These are phyloP conservation scores for Begonia fuchsioides DNA, from an alignment of 306 rosid genomes.

Conservation along the genomic window DNA sequence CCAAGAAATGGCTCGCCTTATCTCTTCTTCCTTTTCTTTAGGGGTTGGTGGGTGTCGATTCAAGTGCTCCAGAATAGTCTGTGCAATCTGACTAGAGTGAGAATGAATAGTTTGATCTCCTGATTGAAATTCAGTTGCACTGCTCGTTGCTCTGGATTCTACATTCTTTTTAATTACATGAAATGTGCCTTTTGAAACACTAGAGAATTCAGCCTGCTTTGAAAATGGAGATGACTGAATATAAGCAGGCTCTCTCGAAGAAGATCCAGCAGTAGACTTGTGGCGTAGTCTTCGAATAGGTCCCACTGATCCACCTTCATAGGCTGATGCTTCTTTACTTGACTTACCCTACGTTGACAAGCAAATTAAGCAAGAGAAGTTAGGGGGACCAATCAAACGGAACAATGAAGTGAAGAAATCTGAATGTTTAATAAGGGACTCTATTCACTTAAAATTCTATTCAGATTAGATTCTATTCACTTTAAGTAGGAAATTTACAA, in stretches of 20 bases:
- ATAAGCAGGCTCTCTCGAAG: slow-evolving; percentile 29
- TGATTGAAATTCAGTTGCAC: slow-evolving; percentile 12
- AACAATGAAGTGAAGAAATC: background rate
- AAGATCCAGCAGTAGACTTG: slow-evolving; percentile 28
- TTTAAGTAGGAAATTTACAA: no score
- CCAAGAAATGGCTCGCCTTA: slow-evolving; percentile 50
- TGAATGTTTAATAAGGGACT: background rate
- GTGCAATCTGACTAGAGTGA: slow-evolving; percentile 62
- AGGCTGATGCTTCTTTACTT: slow-evolving; percentile 27
- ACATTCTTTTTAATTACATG: slow-evolving; percentile 20
- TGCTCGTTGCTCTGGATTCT: slow-evolving; percentile 30
- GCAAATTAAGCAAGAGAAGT: background rate
- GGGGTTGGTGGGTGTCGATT: slow-evolving; percentile 66
- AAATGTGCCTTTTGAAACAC: slow-evolving; percentile 21
- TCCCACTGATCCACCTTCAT: slow-evolving; percentile 55
- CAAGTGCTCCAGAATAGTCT: slow-evolving; percentile 71
- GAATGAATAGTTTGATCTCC: slow-evolving; percentile 38
- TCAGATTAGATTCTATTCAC: no score
- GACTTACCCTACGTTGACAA: slow-evolving; percentile 27
- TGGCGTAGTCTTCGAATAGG: slow-evolving; percentile 50
- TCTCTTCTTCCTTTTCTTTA: slow-evolving; percentile 59
- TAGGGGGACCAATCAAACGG: no score
- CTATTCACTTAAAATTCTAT: background rate
- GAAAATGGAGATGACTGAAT: slow-evolving; percentile 17
- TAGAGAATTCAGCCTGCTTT: slow-evolving; percentile 15